Percentiles rank a stretch among this genome's conserved stretches.
Conservation (phyloP, 495 filamentous ascomycete species). For the Aspergillus avenaceus region DNA sequence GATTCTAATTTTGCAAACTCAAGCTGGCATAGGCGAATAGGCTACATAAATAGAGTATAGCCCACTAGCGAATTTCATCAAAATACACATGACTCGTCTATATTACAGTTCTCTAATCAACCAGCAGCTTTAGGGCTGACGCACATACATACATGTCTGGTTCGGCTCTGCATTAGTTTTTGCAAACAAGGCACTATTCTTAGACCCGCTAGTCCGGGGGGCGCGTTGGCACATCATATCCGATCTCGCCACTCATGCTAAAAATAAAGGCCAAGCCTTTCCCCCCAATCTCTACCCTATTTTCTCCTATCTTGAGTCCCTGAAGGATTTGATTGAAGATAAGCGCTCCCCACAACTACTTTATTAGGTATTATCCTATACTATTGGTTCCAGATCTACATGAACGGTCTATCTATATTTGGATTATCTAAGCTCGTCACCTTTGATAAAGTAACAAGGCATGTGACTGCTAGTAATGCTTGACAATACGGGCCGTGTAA, state of each 20-base stretch:
- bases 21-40: slow-evolving; percentile 4
- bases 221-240: background rate
- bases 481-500: no score
- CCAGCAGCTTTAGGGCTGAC: background rate
- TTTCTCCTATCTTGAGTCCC: background rate
- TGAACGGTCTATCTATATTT: no score
- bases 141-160: background rate
- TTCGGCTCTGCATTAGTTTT: background rate
- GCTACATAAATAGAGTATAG: background rate
- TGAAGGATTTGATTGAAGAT: no score
- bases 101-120: no score
- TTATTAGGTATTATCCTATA: no score
- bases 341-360: no score
- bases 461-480: no score
- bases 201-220: background rate
- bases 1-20: slow-evolving; percentile 10
- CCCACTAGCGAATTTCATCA: no score
- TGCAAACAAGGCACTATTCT: background rate
- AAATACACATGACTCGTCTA: no score
- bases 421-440: no score
- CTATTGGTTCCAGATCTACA: no score
- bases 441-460: no score
- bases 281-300: background rate
- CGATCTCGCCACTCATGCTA: background rate
- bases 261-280: background rate